Percentiles rank a stretch among this genome's conserved stretches.
Conservation (phyloP, 352 stramenopile species). For the Pythium volutum region DNA sequence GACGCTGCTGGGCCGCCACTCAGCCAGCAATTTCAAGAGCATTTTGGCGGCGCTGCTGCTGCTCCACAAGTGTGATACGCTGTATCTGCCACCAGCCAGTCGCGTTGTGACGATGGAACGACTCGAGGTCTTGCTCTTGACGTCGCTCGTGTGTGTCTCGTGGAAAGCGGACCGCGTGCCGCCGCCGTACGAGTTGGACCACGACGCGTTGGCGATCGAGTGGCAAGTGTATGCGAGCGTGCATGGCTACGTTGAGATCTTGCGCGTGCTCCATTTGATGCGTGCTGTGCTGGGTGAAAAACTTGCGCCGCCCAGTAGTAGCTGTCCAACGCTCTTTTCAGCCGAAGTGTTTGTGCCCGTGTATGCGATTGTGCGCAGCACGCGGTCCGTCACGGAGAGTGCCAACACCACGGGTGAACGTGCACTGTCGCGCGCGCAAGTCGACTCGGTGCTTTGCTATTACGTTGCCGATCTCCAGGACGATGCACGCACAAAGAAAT, state of each 20-base stretch:
- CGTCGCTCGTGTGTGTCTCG: conserved; percentile 41
- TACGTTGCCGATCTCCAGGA: conserved; percentile 22
- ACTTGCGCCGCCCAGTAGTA: background rate
- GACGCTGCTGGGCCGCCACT: conserved; percentile 40
- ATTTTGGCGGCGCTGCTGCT: conserved; percentile 54
- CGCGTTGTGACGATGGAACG: conserved; percentile 32
- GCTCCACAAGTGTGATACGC: conserved; percentile 47
- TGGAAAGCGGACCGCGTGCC: conserved; percentile 18
- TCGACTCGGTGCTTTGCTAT: conserved; percentile 24
- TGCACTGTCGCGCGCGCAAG: conserved; percentile 14
- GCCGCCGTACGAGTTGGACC: conserved; percentile 18
- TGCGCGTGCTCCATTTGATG: conserved; percentile 59
- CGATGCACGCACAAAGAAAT: conserved; percentile 18
- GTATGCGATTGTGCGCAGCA: conserved; percentile 33
- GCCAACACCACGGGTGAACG: background rate
- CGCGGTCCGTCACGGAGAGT: background rate
- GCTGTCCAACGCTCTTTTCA: conserved; percentile 57
- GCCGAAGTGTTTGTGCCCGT: conserved; percentile 62
- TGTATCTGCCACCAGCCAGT: conserved; percentile 26
- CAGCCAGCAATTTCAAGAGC: conserved; percentile 34
- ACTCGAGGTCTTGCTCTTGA: conserved; percentile 59
- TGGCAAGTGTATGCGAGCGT: conserved; percentile 52
- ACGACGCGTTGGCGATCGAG: conserved; percentile 40
- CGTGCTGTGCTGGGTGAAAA: conserved; percentile 45
- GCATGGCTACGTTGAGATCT: conserved; percentile 42